Percentiles rank a stretch among this genome's conserved stretches.
Conservation (phyloP, 768 basidiomycete species). For the Xerocomus brunneocitrinus region DNA sequence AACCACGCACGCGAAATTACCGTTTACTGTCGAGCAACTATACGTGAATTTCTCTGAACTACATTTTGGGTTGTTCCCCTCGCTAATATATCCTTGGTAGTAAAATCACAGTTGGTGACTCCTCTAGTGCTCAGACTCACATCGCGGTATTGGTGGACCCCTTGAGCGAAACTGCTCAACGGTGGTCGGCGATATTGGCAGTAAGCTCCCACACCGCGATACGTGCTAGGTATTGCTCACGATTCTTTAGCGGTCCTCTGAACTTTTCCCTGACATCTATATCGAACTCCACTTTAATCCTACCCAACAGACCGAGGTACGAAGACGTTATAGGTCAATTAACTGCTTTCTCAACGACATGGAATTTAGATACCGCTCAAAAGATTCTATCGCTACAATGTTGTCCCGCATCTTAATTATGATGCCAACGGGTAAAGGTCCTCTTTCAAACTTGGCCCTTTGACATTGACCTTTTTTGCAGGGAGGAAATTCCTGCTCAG, state of each 20-base stretch:
- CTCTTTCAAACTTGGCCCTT: neutral
- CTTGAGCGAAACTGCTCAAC: conserved; percentile 77
- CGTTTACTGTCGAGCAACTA: conserved; percentile 53
- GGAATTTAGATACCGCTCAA: conserved; percentile 74
- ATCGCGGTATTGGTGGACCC: conserved; percentile 80
- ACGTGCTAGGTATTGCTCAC: neutral
- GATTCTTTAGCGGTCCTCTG: conserved; percentile 13
- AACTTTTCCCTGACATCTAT: conserved; percentile 57
- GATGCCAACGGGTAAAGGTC: conserved; percentile 58
- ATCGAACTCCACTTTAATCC: conserved; percentile 84
- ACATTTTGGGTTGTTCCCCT: neutral
- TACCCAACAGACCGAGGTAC: conserved; percentile 58
- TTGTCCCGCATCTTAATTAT: conserved; percentile 55
- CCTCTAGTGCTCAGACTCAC: conserved; percentile 60
- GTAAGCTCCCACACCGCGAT: conserved; percentile 36
- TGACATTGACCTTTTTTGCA: conserved; percentile 23
- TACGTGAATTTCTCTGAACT: conserved; percentile 47
- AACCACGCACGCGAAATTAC: conserved; percentile 60
- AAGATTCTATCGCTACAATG: conserved; percentile 83
- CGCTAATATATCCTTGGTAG: conserved; percentile 34
- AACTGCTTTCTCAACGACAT: neutral
- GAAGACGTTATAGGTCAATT: conserved; percentile 8
- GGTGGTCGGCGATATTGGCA: conserved; percentile 76
- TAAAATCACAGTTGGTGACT: conserved; percentile 65
- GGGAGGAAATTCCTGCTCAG: conserved; percentile 53